Conservation (phyloP, 371 early-diverging fungal species). For the Circinella umbellata region DNA sequence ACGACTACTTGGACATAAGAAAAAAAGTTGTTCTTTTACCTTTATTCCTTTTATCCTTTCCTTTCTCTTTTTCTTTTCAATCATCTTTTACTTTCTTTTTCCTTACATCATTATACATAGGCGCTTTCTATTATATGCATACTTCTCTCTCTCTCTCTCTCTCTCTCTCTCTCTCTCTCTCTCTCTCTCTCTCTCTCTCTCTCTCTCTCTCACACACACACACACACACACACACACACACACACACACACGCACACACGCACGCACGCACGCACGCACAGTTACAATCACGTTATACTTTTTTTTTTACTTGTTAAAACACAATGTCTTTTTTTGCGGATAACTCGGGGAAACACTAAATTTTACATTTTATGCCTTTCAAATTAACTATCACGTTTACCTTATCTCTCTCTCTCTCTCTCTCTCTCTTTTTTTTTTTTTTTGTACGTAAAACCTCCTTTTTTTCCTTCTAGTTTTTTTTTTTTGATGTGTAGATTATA, state of each 20-base stretch:
- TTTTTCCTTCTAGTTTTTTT: slow-evolving; percentile 4
- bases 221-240: not conserved
- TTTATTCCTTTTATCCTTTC: too few species aligned
- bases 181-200: not conserved
- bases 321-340: too few species aligned
- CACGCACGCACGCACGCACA: not conserved
- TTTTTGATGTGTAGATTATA: slow-evolving; percentile 1
- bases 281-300: not conserved
- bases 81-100: too few species aligned
- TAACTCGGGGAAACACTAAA: too few species aligned
- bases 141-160: not conserved
- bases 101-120: not conserved
- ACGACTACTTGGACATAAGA: not conserved
- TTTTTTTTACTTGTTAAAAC: not conserved
- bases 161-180: not conserved
- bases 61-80: too few species aligned
- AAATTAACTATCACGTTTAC: too few species aligned
- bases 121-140: not conserved
- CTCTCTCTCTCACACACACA: not conserved
- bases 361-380: too few species aligned
- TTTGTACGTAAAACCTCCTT: not conserved
- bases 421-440: too few species aligned
- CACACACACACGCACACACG: not conserved
- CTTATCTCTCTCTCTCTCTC: too few species aligned
- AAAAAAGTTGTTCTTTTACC: not conserved